Evolutionary conservation across 2,329 filamentous ascomycete genomes (phyloP), one percentile per base, ranked within the genome.

Genomic region (Polychaeton citri): DNA sequence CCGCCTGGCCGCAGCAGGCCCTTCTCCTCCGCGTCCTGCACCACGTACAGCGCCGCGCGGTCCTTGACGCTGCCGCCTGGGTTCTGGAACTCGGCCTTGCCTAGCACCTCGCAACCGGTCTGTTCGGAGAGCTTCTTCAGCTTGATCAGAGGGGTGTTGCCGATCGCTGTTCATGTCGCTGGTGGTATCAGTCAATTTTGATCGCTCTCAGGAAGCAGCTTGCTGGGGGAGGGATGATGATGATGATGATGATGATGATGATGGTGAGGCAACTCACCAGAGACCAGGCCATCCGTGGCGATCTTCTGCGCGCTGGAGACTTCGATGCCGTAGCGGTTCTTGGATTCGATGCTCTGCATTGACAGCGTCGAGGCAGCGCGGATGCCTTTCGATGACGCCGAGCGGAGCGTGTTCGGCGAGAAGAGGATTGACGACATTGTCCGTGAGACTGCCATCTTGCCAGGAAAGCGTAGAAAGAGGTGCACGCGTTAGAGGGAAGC

Each of bases 81-180:
- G 68, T 98, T 98, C 70, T 93, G 90, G 66, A 98, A 98, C 60
- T 98, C 90, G 51, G 90, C 87, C 62, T 98, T 98, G 53, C 88
- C 90, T 28, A 96, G 77, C 39, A 98, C 69, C 50, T 93, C 82
- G 71, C 90, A 96, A 46, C 87, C 86, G 1, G 90, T 96, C 55
- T 92, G 73, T 41, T 84, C 76, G 28, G 88, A 96, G 48, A 96
- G 77, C 42, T 70, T 75, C 62, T 93, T 88, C 34, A 98, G 70
- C 33, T 82, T 79, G 59, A 98, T 93, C 36, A 98, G 74, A 1
- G 90, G 88, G 0, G 90, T 98, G 62, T 96, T 96, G 45, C 90
- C 90, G 64, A 98, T 96, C 37, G 90, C 90, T 94, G 46, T 33
- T 34, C n/a, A 19, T 28, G 21, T 12, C 30, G 20, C 41, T 40